A percentile compares a stretch with the other conserved stretches of the same genome.
Evolutionary conservation across 495 filamentous ascomycete genomes (phyloP).

Genomic region (Barbatosphaeria neglecta): DNA sequence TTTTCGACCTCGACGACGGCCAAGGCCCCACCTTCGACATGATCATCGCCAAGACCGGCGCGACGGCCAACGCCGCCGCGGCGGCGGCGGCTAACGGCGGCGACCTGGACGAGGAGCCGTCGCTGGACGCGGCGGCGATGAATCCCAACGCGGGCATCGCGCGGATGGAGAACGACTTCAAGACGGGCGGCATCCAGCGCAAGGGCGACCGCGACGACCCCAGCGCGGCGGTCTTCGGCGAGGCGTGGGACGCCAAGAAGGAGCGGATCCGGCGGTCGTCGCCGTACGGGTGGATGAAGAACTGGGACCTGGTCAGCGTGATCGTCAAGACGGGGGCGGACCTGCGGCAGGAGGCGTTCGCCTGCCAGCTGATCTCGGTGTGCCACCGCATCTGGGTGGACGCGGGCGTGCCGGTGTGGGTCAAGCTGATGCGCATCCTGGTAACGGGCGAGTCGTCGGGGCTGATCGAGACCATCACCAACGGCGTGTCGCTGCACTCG

Average conservation of each 20-base stretch:
- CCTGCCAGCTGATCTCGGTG: conserved; percentile 63
- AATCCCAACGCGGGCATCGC: conserved; percentile 57
- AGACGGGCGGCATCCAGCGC: conserved; percentile 62
- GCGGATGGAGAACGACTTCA: conserved; percentile 71
- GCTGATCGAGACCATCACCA: conserved; percentile 70
- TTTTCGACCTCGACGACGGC: conserved; percentile 48
- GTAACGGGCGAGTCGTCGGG: conserved; percentile 69
- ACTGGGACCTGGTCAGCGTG: conserved; percentile 69
- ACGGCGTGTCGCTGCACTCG: conserved; percentile 64
- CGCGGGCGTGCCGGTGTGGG: conserved; percentile 61
- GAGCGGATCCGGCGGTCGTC: conserved; percentile 65
- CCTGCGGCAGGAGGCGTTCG: conserved; percentile 66
- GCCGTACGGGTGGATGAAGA: conserved; percentile 67
- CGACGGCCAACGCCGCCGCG: conserved; percentile 18
- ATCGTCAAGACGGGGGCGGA: conserved; percentile 73
- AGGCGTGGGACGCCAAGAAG: conserved; percentile 64
- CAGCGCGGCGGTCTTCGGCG: conserved; percentile 68
- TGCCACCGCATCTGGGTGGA: conserved; percentile 67
- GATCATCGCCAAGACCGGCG: conserved; percentile 51
- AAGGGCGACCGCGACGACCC: conserved; percentile 70
- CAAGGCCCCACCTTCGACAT: conserved; percentile 57
- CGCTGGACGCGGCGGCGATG: conserved; percentile 33
- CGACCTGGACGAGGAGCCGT: conserved; percentile 30
- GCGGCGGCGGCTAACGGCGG: conserved; percentile 10
- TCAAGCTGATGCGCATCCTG: conserved; percentile 68